Evolutionary conservation across 2,329 filamentous ascomycete species (phyloP).

Genomic region (Penicillium sp.): DNA sequence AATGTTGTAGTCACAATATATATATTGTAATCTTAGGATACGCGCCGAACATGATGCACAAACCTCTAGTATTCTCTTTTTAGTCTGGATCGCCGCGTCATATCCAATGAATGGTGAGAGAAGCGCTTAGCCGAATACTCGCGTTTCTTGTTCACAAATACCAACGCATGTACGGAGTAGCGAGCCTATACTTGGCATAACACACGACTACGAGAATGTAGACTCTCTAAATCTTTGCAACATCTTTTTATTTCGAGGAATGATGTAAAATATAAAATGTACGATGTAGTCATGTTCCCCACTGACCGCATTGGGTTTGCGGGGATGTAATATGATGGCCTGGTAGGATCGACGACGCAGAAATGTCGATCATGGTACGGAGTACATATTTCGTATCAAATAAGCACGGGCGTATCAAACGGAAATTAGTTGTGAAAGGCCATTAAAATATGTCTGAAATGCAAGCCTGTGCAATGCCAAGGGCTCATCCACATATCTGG

Average conservation of each 20-base stretch:
- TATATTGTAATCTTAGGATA: neutral
- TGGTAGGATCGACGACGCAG: conserved; percentile 7
- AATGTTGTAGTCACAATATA: neutral
- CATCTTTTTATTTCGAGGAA: neutral
- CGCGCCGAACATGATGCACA: neutral
- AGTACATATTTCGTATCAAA: neutral
- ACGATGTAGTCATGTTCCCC: neutral
- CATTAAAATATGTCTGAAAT: neutral
- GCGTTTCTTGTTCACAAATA: neutral
- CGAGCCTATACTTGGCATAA: neutral
- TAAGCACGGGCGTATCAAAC: neutral
- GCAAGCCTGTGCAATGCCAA: neutral
- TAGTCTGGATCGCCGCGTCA: neutral
- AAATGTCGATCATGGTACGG: conserved; percentile 4
- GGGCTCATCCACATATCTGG: neutral
- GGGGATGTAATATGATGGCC: conserved; percentile 2
- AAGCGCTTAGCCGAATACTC: neutral
- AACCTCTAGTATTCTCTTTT: neutral
- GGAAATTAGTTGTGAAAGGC: neutral
- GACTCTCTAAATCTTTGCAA: neutral
- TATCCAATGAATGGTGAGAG: neutral
- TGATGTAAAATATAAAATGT: neutral
- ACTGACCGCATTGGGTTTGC: conserved; percentile 5
- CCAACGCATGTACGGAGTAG: neutral
- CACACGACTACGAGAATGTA: neutral